Evolutionary conservation across 768 basidiomycete genomes (phyloP).

Genomic region (Krasilnikovozyma curviuscula): DNA sequence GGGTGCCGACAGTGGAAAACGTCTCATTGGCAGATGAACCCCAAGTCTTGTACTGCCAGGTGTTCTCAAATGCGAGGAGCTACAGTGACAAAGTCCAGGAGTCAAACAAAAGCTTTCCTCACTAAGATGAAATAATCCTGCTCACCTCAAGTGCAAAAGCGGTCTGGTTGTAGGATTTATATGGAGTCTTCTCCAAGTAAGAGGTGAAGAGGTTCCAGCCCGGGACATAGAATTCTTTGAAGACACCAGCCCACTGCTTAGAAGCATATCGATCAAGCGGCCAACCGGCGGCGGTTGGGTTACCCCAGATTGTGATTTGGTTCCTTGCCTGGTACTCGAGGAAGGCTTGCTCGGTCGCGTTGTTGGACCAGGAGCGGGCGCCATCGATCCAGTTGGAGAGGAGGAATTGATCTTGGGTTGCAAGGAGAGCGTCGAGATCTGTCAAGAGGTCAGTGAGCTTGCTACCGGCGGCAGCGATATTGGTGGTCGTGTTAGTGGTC

Average conservation of each 20-base stretch:
- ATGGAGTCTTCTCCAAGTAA: too few species aligned
- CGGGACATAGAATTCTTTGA: slow-evolving; percentile 26
- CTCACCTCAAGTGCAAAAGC: too few species aligned
- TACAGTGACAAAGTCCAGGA: too few species aligned
- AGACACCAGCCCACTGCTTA: slow-evolving; percentile 32
- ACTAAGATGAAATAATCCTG: too few species aligned
- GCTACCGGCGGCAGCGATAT: slow-evolving; percentile 19
- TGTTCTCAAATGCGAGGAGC: too few species aligned
- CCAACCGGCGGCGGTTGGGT: too few species aligned
- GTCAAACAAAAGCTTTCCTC: too few species aligned
- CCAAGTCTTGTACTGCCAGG: too few species aligned
- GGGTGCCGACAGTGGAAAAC: too few species aligned
- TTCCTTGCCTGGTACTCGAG: slow-evolving; percentile 30
- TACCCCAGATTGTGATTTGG: slow-evolving; percentile 33
- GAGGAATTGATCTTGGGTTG: slow-evolving; percentile 24
- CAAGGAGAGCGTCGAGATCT: slow-evolving; percentile 27
- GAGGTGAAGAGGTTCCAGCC: slow-evolving; percentile 28
- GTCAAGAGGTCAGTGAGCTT: slow-evolving; percentile 24
- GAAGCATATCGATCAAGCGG: slow-evolving; percentile 34
- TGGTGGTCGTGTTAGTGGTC: slow-evolving; percentile 13
- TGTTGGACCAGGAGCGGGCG: slow-evolving; percentile 23
- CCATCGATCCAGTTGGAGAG: slow-evolving; percentile 28
- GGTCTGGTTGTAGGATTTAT: too few species aligned
- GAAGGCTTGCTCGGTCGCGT: slow-evolving; percentile 25
- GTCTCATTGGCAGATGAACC: too few species aligned